Evolutionary conservation across 768 basidiomycete species (phyloP), one percentile per base, ranked within the genome.

Genomic region (Russula abietina): DNA sequence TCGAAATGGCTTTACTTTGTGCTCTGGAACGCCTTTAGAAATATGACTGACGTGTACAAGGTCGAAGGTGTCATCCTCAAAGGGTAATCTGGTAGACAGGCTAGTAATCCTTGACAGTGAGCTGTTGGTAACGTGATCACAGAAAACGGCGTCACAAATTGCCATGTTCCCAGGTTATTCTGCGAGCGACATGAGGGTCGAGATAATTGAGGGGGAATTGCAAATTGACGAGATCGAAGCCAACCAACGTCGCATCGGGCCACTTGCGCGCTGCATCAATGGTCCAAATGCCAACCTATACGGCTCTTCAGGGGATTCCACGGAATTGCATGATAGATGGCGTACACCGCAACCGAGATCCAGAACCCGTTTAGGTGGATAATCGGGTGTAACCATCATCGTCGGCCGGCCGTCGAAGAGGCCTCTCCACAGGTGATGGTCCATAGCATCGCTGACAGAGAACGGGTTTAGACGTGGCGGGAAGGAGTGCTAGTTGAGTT

Each of bases 31-130:
- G 14, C 83, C 87, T 68, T 79, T 79, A 0, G 87, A 82, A 61
- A 90, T 81, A 55, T 77, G 75, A 62, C 82, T 79, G 55, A 91
- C 81, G 67, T 87, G 90, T n/a, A 91, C 83, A 71, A 88, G 83
- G 71, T 91, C 89, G 64, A 91, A 91, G 67, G 87, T 83, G 63
- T 91, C 88, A 59, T 91, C 89, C 17, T 90, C 88, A 69, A 90
- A 91, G 0, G 89, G 89, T 22, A 91, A 77, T 68, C 80, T 87
- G 12, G 83, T 88, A 52, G 88, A 88, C 68, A 91, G 73, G 71
- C 89, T 91, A 58, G 28, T 19, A 32, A 36, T 48, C 24, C 41
- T 16, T 50, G 30, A 58, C 36, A 26, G 24, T 49, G 32, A 57
- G 57, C 22, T 24, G 49, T 49, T 14, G 55, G 33, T 38, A 52